These are phyloP conservation scores for Candida gigantensis DNA, from an alignment of 1,139 yeast species.

Conservation along the genomic window DNA sequence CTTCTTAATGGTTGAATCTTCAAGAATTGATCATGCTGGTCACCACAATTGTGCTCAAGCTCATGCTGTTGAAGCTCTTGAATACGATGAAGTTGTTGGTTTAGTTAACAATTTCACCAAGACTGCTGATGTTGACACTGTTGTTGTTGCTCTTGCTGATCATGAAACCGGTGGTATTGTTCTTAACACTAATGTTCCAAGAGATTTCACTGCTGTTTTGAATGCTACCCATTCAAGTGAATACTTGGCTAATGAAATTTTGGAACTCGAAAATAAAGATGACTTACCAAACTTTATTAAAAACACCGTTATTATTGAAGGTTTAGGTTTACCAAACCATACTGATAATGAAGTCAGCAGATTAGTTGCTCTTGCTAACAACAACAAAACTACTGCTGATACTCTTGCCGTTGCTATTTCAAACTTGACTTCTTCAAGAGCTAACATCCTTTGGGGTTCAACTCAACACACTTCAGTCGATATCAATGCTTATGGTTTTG, in stretches of 20 bases:
- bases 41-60: slow-evolving; percentile 75
- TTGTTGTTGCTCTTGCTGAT: slow-evolving; percentile 77
- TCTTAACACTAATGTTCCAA: slow-evolving; percentile 59
- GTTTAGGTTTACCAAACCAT: slow-evolving; percentile 62
- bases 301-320: slow-evolving; percentile 50
- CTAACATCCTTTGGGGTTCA: slow-evolving; percentile 85
- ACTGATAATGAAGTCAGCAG: slow-evolving; percentile 47
- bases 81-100: slow-evolving; percentile 73
- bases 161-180: slow-evolving; percentile 91
- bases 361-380: slow-evolving; percentile 16
- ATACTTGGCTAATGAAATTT: slow-evolving; percentile 44
- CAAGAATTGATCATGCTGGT: slow-evolving; percentile 91
- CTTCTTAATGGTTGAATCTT: slow-evolving; percentile 81
- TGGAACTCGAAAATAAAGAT: slow-evolving; percentile 29
- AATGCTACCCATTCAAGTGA: slow-evolving; percentile 76
- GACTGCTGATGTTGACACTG: slow-evolving; percentile 64
- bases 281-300: slow-evolving; percentile 44
- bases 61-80: slow-evolving; percentile 40
- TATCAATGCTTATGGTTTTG: slow-evolving; percentile 76
- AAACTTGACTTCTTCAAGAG: slow-evolving; percentile 64
- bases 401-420: slow-evolving; percentile 43
- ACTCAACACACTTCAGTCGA: slow-evolving; percentile 92
- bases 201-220: slow-evolving; percentile 52
- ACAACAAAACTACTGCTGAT: slow-evolving; percentile 14
- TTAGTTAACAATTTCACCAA: slow-evolving; percentile 70